Evolutionary conservation across 768 basidiomycete genomes (phyloP), one percentile per base, ranked within the genome.

Genomic region (Pisolithus microcarpus): DNA sequence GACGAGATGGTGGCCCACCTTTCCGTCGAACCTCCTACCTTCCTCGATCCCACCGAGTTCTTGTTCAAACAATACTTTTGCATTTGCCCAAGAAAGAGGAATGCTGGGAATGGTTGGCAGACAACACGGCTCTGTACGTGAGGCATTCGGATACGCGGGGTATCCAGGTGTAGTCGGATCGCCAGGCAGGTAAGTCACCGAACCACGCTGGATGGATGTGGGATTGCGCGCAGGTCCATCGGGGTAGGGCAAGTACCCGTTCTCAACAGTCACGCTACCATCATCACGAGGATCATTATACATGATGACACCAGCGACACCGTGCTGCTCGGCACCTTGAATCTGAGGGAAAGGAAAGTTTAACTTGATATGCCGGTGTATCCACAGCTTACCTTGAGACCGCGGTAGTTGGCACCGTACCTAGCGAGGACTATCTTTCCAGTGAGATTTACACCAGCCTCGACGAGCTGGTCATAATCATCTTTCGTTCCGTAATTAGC

Each of bases 71-170:
- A 93, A 69, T 16, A 76, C 74, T 54, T 83, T 67, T 0, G 91
- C 93, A 61, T 93, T 95, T 43, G 74, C 69, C 84, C 89, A 94
- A 0, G 87, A 90, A 56, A 96, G 80, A 1, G 95, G 95, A n/a
- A 97, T 67, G 60, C 89, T 91, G 1, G 90, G 89, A 53, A 92
- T 91, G 16, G 61, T 65, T 2, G 89, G 87, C 36, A 85, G 77
- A 57, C 84, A 88, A 39, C 65, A 69, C 21, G 74, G 77, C 36
- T 78, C 77, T 26, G 68, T 70, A 43, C 87, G 77, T 11, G 85
- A 84, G 37, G 81, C 80, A 60, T 92, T 82, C 62, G 82, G 77
- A 65, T 97, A 97, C 1, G 94, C 75, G 44, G 95, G 94, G 54
- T 81, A 78, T 9, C 87, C 89, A 5, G 94, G 93, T 3, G 95